A percentile compares a stretch with the other conserved stretches of the same genome.
These are phyloP conservation scores for Sodiomyces alkalinus DNA, from an alignment of 2,329 filamentous ascomycete genomes.

Conservation along the genomic window DNA sequence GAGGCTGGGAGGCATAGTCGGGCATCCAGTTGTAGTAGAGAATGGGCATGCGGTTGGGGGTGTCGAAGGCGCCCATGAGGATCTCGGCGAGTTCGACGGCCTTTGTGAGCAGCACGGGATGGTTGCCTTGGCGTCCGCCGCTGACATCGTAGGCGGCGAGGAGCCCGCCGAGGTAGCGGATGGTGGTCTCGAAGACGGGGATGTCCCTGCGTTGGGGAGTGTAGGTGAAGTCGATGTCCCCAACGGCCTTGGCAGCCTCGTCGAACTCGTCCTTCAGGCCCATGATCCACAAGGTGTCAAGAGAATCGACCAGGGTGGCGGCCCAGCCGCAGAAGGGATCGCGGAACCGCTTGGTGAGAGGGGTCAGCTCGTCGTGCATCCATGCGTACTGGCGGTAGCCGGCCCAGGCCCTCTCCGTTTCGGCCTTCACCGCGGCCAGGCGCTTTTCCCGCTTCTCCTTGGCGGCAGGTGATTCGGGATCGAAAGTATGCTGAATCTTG, in stretches of 20 bases:
- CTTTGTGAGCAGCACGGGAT: conserved; percentile 59
- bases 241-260: conserved; percentile 54
- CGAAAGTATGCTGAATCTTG: conserved; percentile 60
- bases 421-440: conserved; percentile 51
- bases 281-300: conserved; percentile 84
- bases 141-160: conserved; percentile 79
- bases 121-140: conserved; percentile 36
- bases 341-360: conserved; percentile 48
- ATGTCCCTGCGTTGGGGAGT: conserved; percentile 48
- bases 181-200: conserved; percentile 85
- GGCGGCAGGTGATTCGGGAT: conserved; percentile 42
- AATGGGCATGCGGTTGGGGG: conserved; percentile 83
- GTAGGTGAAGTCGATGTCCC: conserved; percentile 70
- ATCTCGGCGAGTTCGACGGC: conserved; percentile 68
- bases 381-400: conserved; percentile 71
- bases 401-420: conserved; percentile 65
- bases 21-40: conserved; percentile 69
- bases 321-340: conserved; percentile 90
- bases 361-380: conserved; percentile 73
- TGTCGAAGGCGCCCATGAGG: conserved; percentile 73
- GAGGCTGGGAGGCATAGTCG: conserved; percentile 44
- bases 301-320: conserved; percentile 67
- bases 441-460: conserved; percentile 50
- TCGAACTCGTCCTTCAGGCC: conserved; percentile 65
- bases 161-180: conserved; percentile 79